phyloP scores from a whole-genome alignment of 2,329 filamentous ascomycete genomes.

The Hypomyces perniciosus region DNA sequence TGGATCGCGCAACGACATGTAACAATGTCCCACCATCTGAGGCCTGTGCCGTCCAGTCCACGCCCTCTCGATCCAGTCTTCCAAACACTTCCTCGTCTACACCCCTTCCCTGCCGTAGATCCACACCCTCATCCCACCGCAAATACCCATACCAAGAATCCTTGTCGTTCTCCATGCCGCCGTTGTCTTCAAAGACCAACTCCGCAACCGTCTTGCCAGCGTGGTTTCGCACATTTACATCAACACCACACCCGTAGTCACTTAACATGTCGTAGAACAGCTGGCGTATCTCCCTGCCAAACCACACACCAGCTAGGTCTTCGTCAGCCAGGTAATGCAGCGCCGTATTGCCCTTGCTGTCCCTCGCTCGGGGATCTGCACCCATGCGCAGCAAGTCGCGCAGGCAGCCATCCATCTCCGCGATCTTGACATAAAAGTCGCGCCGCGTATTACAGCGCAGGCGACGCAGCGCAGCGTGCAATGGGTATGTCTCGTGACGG shows the following conservation, averaged over 20 bases:
- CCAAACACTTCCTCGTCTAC: not conserved
- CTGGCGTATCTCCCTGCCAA: not conserved
- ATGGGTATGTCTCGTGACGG: not conserved
- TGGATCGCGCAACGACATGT: not conserved
- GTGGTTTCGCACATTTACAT: not conserved
- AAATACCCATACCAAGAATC: no score
- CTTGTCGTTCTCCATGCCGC: not conserved
- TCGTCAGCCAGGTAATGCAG: conserved; percentile 3
- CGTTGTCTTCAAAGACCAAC: not conserved
- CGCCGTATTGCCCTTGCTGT: not conserved
- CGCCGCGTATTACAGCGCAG: not conserved
- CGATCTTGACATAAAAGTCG: not conserved
- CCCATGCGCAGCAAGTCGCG: not conserved
- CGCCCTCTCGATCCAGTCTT: not conserved
- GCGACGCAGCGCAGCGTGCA: not conserved
- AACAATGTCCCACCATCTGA: not conserved
- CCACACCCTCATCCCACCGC: no score
- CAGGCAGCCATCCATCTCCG: not conserved
- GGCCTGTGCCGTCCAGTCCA: not conserved
- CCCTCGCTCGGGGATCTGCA: not conserved
- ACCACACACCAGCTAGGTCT: not conserved
- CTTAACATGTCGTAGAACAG: not conserved
- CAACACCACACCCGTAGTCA: not conserved
- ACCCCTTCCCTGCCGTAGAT: not conserved
- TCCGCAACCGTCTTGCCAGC: not conserved